A percentile compares a stretch with the other conserved stretches of the same genome.
Evolutionary conservation across 163 green algal species (phyloP).

Genomic region (Scenedesmus sp.): DNA sequence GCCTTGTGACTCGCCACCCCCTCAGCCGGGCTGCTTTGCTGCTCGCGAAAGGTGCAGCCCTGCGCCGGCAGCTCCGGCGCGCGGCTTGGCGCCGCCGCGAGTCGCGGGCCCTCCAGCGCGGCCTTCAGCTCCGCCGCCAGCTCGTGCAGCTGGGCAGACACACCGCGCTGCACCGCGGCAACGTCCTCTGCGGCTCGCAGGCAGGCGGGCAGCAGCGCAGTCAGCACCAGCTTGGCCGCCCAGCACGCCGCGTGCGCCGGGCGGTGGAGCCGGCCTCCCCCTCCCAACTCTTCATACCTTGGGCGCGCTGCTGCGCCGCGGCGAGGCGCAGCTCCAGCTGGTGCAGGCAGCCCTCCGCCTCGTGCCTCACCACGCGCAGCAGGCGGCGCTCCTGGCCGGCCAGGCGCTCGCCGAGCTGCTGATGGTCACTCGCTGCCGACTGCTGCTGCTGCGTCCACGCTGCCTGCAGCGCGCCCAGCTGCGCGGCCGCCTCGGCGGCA

Average conservation of each 20-base stretch:
- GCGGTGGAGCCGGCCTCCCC: background rate
- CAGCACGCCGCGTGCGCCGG: background rate
- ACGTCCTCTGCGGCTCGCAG: slow-evolving; percentile 11
- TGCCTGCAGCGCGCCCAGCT: too few species aligned
- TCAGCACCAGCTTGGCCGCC: background rate
- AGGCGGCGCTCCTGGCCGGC: background rate
- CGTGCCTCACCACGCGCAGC: slow-evolving; percentile 2
- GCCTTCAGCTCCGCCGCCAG: slow-evolving; percentile 4
- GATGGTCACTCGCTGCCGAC: background rate
- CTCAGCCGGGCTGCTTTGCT: background rate
- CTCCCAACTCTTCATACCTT: background rate
- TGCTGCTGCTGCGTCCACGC: background rate
- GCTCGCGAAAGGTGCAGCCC: too few species aligned
- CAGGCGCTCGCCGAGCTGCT: background rate
- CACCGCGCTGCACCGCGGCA: background rate
- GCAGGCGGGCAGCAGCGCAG: background rate
- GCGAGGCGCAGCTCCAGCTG: background rate
- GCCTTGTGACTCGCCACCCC: background rate
- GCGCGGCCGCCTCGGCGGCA: too few species aligned
- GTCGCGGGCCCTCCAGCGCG: background rate
- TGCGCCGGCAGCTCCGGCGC: too few species aligned
- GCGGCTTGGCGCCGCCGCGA: background rate
- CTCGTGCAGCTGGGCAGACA: slow-evolving; percentile 21
- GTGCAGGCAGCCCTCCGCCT: slow-evolving; percentile 14
- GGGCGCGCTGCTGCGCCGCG: background rate